These are phyloP conservation scores for Auricularia cornea DNA, from an alignment of 768 basidiomycete species.

Conservation along the genomic window DNA sequence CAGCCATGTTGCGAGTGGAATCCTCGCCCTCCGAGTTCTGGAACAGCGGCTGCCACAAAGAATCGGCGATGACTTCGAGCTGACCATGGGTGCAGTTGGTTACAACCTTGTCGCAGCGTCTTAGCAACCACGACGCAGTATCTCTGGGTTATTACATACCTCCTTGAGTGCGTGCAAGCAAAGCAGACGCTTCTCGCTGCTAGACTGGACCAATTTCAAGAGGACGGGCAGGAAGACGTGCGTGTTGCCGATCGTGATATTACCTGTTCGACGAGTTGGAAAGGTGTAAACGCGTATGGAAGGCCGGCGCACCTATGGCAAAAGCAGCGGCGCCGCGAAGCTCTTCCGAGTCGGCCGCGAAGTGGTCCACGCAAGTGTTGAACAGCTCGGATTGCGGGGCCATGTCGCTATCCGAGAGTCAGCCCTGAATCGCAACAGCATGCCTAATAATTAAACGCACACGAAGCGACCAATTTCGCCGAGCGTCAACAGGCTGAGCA, in stretches of 20 bases:
- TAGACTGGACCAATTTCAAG: slow-evolving; percentile 65
- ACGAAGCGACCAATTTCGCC: slow-evolving; percentile 91
- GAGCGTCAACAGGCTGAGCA: slow-evolving; percentile 78
- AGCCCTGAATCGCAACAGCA: background rate
- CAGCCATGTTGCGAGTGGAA: slow-evolving; percentile 87
- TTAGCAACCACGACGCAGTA: slow-evolving; percentile 19
- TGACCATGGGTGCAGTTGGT: slow-evolving; percentile 82
- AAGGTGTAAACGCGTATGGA: background rate
- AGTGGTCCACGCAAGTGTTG: slow-evolving; percentile 59
- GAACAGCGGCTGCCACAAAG: slow-evolving; percentile 88
- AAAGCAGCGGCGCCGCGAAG: slow-evolving; percentile 88
- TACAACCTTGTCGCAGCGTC: too few species aligned
- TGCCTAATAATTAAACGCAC: slow-evolving; percentile 47
- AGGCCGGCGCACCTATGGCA: slow-evolving; percentile 65
- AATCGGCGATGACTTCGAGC: slow-evolving; percentile 78
- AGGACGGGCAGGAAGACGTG: slow-evolving; percentile 80
- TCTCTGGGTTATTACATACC: slow-evolving; percentile 31
- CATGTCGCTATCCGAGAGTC: slow-evolving; percentile 62
- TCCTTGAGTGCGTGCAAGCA: slow-evolving; percentile 92
- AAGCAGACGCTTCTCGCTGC: slow-evolving; percentile 71
- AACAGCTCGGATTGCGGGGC: slow-evolving; percentile 75
- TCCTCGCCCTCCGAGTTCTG: slow-evolving; percentile 88
- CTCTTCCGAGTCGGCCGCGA: slow-evolving; percentile 74
- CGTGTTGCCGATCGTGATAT: slow-evolving; percentile 91
- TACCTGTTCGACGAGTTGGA: slow-evolving; percentile 44